phyloP scores from a whole-genome alignment of 208 protist species.

The Trypanosoma scelopori region DNA sequence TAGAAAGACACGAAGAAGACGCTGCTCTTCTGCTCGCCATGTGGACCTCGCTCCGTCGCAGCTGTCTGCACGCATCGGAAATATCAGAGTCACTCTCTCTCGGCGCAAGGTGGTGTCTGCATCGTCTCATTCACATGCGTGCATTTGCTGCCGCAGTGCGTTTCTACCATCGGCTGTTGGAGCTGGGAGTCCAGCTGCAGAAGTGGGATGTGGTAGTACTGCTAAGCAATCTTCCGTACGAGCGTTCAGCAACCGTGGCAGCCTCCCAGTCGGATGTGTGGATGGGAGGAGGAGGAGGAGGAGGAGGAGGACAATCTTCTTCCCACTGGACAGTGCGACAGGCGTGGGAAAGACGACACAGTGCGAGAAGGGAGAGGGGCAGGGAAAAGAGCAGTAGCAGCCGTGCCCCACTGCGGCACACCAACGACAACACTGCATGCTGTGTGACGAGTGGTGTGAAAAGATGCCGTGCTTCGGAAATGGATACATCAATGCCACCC shows the following conservation, averaged over 20 bases:
- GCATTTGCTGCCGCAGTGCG: slow-evolving; percentile 60
- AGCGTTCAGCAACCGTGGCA: slow-evolving; percentile 32
- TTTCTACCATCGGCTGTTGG: slow-evolving; percentile 70
- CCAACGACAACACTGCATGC: not conserved
- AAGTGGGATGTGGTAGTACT: slow-evolving; percentile 70
- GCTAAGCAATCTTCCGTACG: slow-evolving; percentile 74
- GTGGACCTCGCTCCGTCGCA: slow-evolving; percentile 77
- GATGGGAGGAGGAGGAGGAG: too few species aligned
- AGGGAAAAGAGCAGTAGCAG: not conserved
- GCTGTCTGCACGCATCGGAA: slow-evolving; percentile 74
- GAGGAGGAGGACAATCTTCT: slow-evolving; percentile 7
- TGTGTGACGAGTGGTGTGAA: too few species aligned
- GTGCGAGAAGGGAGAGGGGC: not conserved
- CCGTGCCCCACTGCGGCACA: not conserved
- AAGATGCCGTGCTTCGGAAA: too few species aligned
- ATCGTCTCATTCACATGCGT: slow-evolving; percentile 60
- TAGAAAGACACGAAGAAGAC: slow-evolving; percentile 71
- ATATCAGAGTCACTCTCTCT: slow-evolving; percentile 65
- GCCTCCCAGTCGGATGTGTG: slow-evolving; percentile 11
- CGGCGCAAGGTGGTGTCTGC: slow-evolving; percentile 68
- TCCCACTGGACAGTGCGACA: slow-evolving; percentile 25
- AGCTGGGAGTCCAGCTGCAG: slow-evolving; percentile 67
- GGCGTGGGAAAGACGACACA: slow-evolving; percentile 28
- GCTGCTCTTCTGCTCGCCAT: slow-evolving; percentile 72
- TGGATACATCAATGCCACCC: too few species aligned